Evolutionary conservation across 2,329 filamentous ascomycete genomes (phyloP).

Genomic region (Claviceps fusiformis): DNA sequence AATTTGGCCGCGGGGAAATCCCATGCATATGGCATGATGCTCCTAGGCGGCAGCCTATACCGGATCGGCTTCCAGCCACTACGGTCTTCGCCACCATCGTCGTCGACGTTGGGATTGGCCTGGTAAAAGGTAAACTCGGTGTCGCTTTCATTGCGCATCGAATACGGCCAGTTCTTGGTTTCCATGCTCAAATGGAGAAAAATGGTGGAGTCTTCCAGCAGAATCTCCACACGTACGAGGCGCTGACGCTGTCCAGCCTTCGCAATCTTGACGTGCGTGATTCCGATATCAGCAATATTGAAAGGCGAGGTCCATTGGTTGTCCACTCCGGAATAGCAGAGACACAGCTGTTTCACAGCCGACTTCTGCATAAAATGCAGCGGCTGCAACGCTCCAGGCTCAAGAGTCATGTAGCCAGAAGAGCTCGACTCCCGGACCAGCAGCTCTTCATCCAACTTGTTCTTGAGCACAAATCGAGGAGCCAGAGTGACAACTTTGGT

Average conservation of each 20-base stretch:
- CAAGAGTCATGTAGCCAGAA: conserved; percentile 67
- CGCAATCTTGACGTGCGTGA: conserved; percentile 83
- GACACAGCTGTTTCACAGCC: conserved; percentile 72
- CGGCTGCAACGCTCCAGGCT: conserved; percentile 66
- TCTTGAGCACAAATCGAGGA: conserved; percentile 86
- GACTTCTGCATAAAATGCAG: conserved; percentile 81
- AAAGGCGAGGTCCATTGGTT: conserved; percentile 98
- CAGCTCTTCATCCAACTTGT: conserved; percentile 78
- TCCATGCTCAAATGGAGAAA: conserved; percentile 86
- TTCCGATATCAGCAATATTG: conserved; percentile 91
- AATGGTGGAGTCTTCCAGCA: conserved; percentile 87
- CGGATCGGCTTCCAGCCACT: conserved; percentile 86
- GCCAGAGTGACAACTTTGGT: conserved; percentile 90
- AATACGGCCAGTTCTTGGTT: conserved; percentile 94
- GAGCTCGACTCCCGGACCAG: conserved; percentile 86
- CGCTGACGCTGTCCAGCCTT: conserved; percentile 82
- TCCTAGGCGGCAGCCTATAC: conserved; percentile 81
- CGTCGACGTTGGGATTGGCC: conserved; percentile 81
- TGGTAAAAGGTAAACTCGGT: conserved; percentile 95
- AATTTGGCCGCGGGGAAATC: conserved; percentile 97
- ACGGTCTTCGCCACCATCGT: conserved; percentile 71
- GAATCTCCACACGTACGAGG: conserved; percentile 72
- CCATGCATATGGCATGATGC: conserved; percentile 99
- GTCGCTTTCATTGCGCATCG: conserved; percentile 96
- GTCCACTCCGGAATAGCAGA: conserved; percentile 87